Evolutionary conservation across 345 rosid genomes (phyloP), one percentile per base, ranked within the genome.

Genomic region (Citrus australasica): DNA sequence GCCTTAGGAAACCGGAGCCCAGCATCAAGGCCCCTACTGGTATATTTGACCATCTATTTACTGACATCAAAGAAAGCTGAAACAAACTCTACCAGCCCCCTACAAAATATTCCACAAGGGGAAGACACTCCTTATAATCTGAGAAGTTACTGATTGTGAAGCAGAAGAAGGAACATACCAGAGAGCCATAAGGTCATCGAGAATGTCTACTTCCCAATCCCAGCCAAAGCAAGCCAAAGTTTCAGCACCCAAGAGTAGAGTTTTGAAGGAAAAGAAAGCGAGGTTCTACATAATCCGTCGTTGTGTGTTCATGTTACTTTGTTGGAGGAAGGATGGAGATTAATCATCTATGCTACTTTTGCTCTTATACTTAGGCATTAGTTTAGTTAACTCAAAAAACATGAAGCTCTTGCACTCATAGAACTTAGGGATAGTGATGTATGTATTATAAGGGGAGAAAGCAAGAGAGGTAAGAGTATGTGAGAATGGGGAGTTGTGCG

Each of bases 291-390:
- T 92, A 77, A 84, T 93, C 7, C 84, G 87, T 53, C 88, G 87
- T 5, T 93, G 98, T 37, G 77, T 92, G 24, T 76, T 75, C 68
- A 90, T 90, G 93, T 92, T 88, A 83, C 86, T 90, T 68, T 92
- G 97, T 82, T 93, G 94, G 94, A 88, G 80, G 87, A 86, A 90
- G 79, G 75, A 86, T 76, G 83, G 89, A 76, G 90, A 86, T 71
- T 78, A 80, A 76, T 74, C 69, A 22, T 74, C 67, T 55, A 24
- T 66, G 40, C 67, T 76, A 67, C 37, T 4, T 61, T 17, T 46
- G 33, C 46, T 71, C 66, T 58, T 58, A 22, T 60, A 42, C 30
- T 73, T 67, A 28, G 38, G 77, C 30, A 72, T 77, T 59, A 27
- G 7, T n/a, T 25, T 59, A 25, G 7, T n/a, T 25, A 42, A 74